These are phyloP conservation scores for Fusarium pseudograminearum DNA, from an alignment of 2,329 filamentous ascomycete genomes.

Conservation along the genomic window DNA sequence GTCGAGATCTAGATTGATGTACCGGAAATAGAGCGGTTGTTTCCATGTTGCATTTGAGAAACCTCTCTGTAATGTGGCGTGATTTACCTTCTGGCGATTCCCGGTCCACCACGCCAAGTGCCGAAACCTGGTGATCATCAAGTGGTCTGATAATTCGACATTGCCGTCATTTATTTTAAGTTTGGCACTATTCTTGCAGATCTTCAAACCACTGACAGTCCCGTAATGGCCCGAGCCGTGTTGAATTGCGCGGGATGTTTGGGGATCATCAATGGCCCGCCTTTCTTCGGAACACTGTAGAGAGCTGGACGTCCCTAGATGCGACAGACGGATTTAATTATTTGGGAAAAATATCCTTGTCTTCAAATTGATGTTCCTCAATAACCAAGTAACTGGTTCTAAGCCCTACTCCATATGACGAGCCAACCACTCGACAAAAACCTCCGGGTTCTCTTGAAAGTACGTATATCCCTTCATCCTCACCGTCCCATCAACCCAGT, in stretches of 20 bases:
- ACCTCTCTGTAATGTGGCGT: neutral
- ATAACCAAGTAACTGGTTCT: neutral
- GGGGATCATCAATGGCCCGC: neutral
- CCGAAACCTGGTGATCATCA: neutral
- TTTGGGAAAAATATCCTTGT: accelerated
- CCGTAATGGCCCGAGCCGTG: neutral
- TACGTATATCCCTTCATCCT: slow-evolving; percentile 5
- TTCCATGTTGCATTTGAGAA: neutral
- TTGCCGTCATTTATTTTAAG: neutral
- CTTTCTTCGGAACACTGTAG: no score
- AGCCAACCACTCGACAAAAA: slow-evolving; percentile 7
- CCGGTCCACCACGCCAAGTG: neutral
- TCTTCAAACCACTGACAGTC: neutral
- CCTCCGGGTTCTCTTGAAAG: neutral
- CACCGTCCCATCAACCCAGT: neutral
- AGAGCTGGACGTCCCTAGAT: no score
- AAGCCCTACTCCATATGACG: neutral
- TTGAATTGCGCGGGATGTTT: neutral
- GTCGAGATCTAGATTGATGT: neutral
- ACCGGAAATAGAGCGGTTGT: neutral
- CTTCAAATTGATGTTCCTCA: neutral
- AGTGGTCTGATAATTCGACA: neutral
- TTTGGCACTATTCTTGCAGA: neutral
- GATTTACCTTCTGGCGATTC: neutral
- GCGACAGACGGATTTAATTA: accelerated